These are phyloP conservation scores for Tetrapisispora pingtungensis DNA, from an alignment of 805 yeast genomes.

Conservation along the genomic window DNA sequence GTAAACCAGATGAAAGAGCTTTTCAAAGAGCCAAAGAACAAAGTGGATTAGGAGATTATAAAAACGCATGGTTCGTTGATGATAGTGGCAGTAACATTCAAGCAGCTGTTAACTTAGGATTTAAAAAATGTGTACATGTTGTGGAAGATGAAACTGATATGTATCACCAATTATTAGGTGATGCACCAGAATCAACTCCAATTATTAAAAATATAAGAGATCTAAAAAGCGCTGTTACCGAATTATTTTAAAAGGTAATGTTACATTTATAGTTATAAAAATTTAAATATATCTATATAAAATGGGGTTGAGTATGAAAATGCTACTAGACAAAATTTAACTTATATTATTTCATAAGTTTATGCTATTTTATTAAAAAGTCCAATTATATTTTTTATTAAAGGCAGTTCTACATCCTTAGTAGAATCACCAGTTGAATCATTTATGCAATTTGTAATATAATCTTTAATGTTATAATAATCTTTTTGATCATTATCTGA, in stretches of 20 bases:
- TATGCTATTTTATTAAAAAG: slow-evolving; percentile 13
- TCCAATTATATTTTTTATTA: slow-evolving; percentile 16
- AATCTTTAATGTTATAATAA: slow-evolving; percentile 4
- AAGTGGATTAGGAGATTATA: slow-evolving; percentile 36
- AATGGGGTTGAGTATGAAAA: too few relatives aligned
- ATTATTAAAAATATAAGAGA: slow-evolving; percentile 50
- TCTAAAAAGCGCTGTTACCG: slow-evolving; percentile 35
- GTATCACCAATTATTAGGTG: slow-evolving; percentile 13
- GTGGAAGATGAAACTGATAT: slow-evolving; percentile 56
- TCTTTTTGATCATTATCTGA: background rate
- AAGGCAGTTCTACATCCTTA: slow-evolving; percentile 20
- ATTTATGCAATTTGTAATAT: slow-evolving; percentile 16
- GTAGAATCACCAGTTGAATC: slow-evolving; percentile 14
- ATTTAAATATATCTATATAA: background rate
- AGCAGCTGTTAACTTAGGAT: slow-evolving; percentile 64
- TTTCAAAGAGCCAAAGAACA: slow-evolving; percentile 55
- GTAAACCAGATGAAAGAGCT: slow-evolving; percentile 78
- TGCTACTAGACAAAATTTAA: too few relatives aligned
- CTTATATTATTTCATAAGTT: background rate
- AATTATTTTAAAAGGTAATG: slow-evolving; percentile 30
- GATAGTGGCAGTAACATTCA: slow-evolving; percentile 73
- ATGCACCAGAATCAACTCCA: slow-evolving; percentile 35
- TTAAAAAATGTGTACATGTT: slow-evolving; percentile 61
- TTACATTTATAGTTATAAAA: background rate
- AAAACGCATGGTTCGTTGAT: slow-evolving; percentile 66